Evolutionary conservation across 768 basidiomycete species (phyloP).

Genomic region (Neoboletus subvelutipes): DNA sequence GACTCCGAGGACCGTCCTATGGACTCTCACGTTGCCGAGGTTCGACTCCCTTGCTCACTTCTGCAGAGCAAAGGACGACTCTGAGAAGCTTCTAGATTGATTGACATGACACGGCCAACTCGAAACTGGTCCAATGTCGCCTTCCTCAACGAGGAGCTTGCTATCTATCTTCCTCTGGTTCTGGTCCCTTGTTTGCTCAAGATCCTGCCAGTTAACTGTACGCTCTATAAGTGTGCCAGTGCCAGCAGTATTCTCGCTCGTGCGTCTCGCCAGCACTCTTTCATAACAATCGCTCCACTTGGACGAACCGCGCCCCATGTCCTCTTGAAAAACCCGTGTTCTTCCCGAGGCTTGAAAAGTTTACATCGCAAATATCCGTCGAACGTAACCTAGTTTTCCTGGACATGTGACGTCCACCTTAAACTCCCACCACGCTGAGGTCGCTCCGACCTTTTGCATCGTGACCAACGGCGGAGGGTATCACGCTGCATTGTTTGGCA

Average conservation of each 20-base stretch:
- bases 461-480: not conserved
- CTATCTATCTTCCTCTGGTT: not conserved
- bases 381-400: not conserved
- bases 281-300: too few species aligned
- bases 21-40: not conserved
- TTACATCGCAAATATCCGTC: too few species aligned
- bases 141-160: not conserved
- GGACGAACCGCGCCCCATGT: not conserved
- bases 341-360: too few species aligned
- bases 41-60: not conserved
- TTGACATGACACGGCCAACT: not conserved
- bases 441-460: not conserved
- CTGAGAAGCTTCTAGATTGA: not conserved
- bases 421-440: not conserved
- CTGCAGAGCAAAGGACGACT: not conserved
- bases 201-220: too few species aligned
- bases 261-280: too few species aligned
- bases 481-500: not conserved
- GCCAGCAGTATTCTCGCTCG: not conserved
- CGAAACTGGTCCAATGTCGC: not conserved
- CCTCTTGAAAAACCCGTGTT: not conserved
- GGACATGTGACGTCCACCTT: not conserved
- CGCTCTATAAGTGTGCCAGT: not conserved
- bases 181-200: too few species aligned
- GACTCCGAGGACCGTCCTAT: not conserved